Evolutionary conservation across 2,329 filamentous ascomycete genomes (phyloP), one percentile per base, ranked within the genome.

Genomic region (Botrytis porri): DNA sequence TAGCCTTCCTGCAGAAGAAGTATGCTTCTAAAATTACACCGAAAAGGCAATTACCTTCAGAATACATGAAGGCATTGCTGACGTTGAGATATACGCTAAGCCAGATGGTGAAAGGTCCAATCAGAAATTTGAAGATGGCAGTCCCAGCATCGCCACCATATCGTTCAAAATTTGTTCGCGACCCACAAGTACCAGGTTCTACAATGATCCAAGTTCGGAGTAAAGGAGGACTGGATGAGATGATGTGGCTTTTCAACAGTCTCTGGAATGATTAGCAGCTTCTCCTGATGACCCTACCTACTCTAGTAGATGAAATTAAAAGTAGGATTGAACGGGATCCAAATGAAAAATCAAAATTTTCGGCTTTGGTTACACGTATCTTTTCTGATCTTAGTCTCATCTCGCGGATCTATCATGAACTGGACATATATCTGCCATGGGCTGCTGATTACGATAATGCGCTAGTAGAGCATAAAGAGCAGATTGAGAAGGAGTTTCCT

Each of bases 41-140:
- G 0, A 70, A 76, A 1, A 72, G 80, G 22, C 75, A 77, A 16
- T 75, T 85, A n/a, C 84, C 84, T 0, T 80, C 37, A 82, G 61
- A 84, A 54, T 84, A 83, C 67, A 67, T 84, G 10, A 71, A 72
- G 2, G 81, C 82, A 3, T 74, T 87, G 3, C 79, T 86, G 25
- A 81, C 77, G 29, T 84, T 87, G 54, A 79, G 80, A 5, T 73
- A 76, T 82, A 76, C 82, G 79, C 72, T 79, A 84, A 14, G 74
- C 45, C 35, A 75, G 77, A 54, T 78, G 83, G 51, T n/a, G 41
- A 63, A 43, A 43, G n/a, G 6, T 9, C 61, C 61, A 32, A 43
- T 43, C 32, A 12, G 7, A 2, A n/a, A 32, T 32, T 20, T 63
- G n/a, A 32, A 43, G 61, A 22, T 63, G 39, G 39, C 39, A 43